Percentiles rank a stretch among this genome's conserved stretches.
Evolutionary conservation across 2,329 filamentous ascomycete species (phyloP).

Genomic region (Trichophyton verrucosum): DNA sequence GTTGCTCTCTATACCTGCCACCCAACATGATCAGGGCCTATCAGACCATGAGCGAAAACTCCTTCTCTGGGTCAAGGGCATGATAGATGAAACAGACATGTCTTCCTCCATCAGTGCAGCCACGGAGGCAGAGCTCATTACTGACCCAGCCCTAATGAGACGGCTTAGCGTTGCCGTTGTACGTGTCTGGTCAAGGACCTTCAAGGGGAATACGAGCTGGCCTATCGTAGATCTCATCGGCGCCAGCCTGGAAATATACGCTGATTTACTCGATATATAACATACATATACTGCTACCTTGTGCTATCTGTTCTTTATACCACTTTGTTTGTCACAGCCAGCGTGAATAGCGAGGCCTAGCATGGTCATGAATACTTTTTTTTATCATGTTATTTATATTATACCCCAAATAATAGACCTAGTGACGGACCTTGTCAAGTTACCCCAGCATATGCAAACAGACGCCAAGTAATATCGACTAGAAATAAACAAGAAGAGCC

Average conservation of each 20-base stretch:
- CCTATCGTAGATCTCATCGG: constrained; percentile 38
- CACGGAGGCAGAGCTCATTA: constrained; percentile 32
- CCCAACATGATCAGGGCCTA: constrained; percentile 31
- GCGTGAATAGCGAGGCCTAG: background rate
- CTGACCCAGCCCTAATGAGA: constrained; percentile 32
- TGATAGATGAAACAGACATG: constrained; percentile 40
- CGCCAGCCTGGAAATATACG: constrained; percentile 35
- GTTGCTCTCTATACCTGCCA: constrained; percentile 34
- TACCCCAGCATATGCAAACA: background rate
- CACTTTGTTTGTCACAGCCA: background rate
- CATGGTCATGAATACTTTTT: background rate
- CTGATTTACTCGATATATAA: constrained; percentile 30
- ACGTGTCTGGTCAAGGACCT: constrained; percentile 36
- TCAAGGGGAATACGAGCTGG: constrained; percentile 38
- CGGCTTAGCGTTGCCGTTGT: constrained; percentile 38
- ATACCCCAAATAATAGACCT: background rate
- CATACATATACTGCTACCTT: background rate
- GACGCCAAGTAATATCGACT: background rate
- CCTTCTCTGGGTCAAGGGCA: constrained; percentile 37
- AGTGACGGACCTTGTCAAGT: too few species aligned
- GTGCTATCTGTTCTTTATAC: background rate
- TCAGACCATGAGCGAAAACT: constrained; percentile 38
- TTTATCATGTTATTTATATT: background rate
- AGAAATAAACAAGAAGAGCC: background rate
- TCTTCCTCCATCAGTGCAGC: constrained; percentile 27